These are phyloP conservation scores for Craspedostauros australis DNA, from an alignment of 108 stramenopile species.

Conservation along the genomic window DNA sequence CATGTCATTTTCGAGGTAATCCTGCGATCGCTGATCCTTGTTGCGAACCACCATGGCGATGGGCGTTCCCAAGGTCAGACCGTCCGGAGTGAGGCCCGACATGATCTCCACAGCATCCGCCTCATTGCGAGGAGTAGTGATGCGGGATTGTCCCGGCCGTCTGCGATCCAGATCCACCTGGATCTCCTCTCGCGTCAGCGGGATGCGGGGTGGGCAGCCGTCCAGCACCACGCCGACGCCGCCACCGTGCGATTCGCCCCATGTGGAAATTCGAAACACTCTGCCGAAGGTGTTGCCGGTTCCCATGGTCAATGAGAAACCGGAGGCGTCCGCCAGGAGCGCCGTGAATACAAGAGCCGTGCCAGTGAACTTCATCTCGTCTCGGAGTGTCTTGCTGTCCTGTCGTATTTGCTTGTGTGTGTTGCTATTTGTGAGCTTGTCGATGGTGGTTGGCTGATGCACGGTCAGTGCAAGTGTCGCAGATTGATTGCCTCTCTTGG, in stretches of 20 bases:
- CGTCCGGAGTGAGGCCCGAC: constrained; percentile 79
- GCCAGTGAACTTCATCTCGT: background rate
- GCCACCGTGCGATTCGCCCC: constrained; percentile 98
- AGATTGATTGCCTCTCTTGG: too few species aligned
- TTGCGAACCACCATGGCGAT: constrained; percentile 96
- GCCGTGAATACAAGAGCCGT: background rate
- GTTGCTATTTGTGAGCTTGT: background rate
- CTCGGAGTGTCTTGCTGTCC: background rate
- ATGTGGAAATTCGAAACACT: constrained; percentile 95
- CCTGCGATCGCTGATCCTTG: constrained; percentile 84
- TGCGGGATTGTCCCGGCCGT: constrained; percentile 88
- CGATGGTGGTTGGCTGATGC: too few species aligned
- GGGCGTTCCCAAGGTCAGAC: constrained; percentile 94
- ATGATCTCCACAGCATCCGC: constrained; percentile 93
- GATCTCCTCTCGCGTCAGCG: constrained; percentile 81
- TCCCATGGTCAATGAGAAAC: constrained; percentile 71
- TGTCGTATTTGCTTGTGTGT: background rate
- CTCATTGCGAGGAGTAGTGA: constrained; percentile 98
- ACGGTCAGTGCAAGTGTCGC: too few species aligned
- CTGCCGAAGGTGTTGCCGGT: constrained; percentile 95
- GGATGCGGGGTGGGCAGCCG: constrained; percentile 94
- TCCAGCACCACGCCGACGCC: constrained; percentile 96
- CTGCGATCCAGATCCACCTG: constrained; percentile 93
- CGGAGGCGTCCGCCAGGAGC: background rate
- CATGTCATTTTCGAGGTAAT: constrained; percentile 97